phyloP scores from a whole-genome alignment of 305 asterid species.

The Solanum hybrid region DNA sequence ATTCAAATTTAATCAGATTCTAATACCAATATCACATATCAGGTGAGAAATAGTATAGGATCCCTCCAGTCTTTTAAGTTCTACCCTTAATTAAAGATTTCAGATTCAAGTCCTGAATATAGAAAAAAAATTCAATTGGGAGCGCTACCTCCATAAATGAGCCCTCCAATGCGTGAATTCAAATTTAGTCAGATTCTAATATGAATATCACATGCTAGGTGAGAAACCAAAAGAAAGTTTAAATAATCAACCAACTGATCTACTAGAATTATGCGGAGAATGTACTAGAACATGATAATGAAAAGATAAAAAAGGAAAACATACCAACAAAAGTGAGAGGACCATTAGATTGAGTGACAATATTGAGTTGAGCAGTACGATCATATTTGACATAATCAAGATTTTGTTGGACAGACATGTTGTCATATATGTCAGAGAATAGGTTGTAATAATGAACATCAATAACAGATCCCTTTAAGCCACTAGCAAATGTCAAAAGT shows the following conservation, averaged over 20 bases:
- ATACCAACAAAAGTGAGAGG: constrained; percentile 57
- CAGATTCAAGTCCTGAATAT: too few relatives aligned
- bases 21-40: not conserved
- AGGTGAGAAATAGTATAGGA: not conserved
- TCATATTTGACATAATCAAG: constrained; percentile 44
- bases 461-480: constrained; percentile 32
- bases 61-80: not conserved
- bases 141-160: not conserved
- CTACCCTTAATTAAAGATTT: not conserved
- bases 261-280: not conserved
- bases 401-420: constrained; percentile 36
- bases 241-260: too few relatives aligned
- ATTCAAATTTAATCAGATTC: too few relatives aligned
- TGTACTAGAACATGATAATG: not conserved
- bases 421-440: constrained; percentile 25
- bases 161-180: not conserved
- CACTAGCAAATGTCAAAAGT: constrained; percentile 32
- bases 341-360: constrained; percentile 37
- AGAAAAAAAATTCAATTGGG: not conserved
- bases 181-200: not conserved
- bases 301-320: not conserved
- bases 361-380: constrained; percentile 28
- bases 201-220: not conserved
- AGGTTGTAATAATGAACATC: constrained; percentile 70
- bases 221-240: not conserved